Conservation (phyloP, 1,284 basidiomycete genomes). For the Sparassis latifolia region DNA sequence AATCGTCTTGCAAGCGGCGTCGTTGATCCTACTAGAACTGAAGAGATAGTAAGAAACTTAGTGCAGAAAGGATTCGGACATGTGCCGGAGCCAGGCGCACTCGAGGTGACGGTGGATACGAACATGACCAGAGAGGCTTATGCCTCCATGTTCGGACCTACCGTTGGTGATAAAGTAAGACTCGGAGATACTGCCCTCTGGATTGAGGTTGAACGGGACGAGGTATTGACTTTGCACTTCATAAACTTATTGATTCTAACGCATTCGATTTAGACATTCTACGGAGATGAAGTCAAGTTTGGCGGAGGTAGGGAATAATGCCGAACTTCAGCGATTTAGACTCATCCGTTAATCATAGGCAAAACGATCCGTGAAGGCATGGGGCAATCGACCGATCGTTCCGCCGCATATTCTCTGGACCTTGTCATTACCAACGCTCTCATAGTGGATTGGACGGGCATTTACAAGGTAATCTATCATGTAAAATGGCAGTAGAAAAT, state of each 20-base stretch:
- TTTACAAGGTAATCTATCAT: constrained; percentile 71
- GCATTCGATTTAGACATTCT: constrained; percentile 46
- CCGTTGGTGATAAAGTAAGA: constrained; percentile 83
- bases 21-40: constrained; percentile 36
- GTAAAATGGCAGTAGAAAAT: not conserved
- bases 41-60: constrained; percentile 38
- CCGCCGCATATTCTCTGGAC: constrained; percentile 72
- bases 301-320: constrained; percentile 65
- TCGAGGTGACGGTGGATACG: constrained; percentile 41
- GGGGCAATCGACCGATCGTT: constrained; percentile 83
- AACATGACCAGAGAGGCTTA: constrained; percentile 65
- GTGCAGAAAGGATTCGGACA: constrained; percentile 59
- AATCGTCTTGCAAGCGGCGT: constrained; percentile 68
- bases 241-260: not conserved
- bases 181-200: constrained; percentile 89
- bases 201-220: constrained; percentile 90
- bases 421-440: constrained; percentile 93
- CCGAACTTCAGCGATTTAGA: not conserved
- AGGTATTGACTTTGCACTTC: constrained; percentile 36
- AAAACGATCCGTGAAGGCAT: constrained; percentile 95
- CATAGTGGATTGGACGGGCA: constrained; percentile 92
- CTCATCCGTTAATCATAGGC: constrained; percentile 35
- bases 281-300: constrained; percentile 97
- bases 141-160: constrained; percentile 93
- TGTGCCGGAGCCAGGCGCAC: constrained; percentile 50